These are phyloP conservation scores for Rhododendron kiyosumense DNA, from an alignment of 148 eudicot species.

Conservation along the genomic window DNA sequence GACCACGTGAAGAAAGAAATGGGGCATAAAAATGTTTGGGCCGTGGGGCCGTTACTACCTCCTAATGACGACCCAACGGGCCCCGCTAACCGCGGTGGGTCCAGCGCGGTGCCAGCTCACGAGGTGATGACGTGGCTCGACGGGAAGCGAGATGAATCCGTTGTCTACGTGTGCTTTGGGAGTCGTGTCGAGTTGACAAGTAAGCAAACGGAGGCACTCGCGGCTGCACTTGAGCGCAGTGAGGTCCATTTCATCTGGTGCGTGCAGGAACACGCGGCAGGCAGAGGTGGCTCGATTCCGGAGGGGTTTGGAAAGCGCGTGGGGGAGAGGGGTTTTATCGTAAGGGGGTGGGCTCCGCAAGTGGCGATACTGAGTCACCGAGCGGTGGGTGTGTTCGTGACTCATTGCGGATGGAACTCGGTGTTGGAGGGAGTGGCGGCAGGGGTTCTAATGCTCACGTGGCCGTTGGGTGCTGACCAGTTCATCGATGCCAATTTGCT, in stretches of 20 bases:
- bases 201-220: slow-evolving; percentile 46
- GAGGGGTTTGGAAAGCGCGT: slow-evolving; percentile 35
- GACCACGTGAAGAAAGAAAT: slow-evolving; percentile 23
- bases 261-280: slow-evolving; percentile 9
- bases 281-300: slow-evolving; percentile 15
- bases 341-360: slow-evolving; percentile 69
- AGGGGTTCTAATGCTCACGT: slow-evolving; percentile 52
- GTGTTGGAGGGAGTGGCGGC: slow-evolving; percentile 51
- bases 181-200: slow-evolving; percentile 35
- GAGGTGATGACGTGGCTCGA: slow-evolving; percentile 56
- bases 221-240: slow-evolving; percentile 43
- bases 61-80: not conserved
- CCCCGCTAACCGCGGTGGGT: not conserved
- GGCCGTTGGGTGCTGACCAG: slow-evolving; percentile 78
- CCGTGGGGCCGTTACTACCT: slow-evolving; percentile 41
- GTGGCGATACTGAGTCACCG: slow-evolving; percentile 49
- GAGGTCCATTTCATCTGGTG: slow-evolving; percentile 52
- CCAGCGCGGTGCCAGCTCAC: not conserved
- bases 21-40: slow-evolving; percentile 33
- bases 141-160: slow-evolving; percentile 33
- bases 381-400: slow-evolving; percentile 58
- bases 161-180: slow-evolving; percentile 70
- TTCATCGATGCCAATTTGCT: slow-evolving; percentile 41
- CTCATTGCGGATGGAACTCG: slow-evolving; percentile 92
- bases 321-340: slow-evolving; percentile 30